phyloP scores from a whole-genome alignment of 2,329 filamentous ascomycete species.

The Scleromitrula shiraiana region DNA sequence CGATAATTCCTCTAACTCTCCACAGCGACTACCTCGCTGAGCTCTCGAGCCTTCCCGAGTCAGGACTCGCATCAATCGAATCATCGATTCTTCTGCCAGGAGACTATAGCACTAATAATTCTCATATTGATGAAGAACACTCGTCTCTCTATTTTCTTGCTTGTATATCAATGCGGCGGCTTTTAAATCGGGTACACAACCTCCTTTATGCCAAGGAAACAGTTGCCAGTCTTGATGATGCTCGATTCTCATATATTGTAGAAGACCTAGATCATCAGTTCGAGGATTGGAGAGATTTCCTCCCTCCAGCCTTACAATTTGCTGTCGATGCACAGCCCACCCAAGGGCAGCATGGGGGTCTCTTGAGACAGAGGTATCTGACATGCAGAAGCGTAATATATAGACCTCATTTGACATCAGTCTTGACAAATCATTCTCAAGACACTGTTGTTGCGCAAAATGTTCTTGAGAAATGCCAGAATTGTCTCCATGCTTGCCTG shows the following conservation, averaged over 20 bases:
- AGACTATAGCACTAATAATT: conserved; percentile 38
- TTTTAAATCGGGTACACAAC: conserved; percentile 41
- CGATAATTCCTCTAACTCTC: background rate
- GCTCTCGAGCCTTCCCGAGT: conserved; percentile 41
- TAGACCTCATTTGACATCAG: conserved; percentile 43
- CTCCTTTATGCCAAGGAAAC: conserved; percentile 40
- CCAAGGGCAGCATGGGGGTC: conserved; percentile 37
- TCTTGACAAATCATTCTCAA: conserved; percentile 21
- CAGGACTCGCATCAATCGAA: conserved; percentile 43
- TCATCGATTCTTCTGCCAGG: conserved; percentile 42
- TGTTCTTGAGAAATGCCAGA: conserved; percentile 34
- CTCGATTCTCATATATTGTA: conserved; percentile 40
- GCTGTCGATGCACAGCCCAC: conserved; percentile 29
- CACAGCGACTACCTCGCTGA: conserved; percentile 44
- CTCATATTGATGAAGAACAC: conserved; percentile 30
- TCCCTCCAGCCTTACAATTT: conserved; percentile 38
- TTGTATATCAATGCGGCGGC: conserved; percentile 43
- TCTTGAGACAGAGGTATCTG: conserved; percentile 42
- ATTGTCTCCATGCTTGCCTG: conserved; percentile 40
- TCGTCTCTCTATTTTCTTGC: conserved; percentile 46
- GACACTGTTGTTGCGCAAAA: conserved; percentile 15
- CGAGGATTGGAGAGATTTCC: conserved; percentile 40
- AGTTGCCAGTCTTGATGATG: conserved; percentile 37
- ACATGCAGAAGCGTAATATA: conserved; percentile 46
- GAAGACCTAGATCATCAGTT: conserved; percentile 42